A percentile compares a stretch with the other conserved stretches of the same genome.
phyloP scores from a whole-genome alignment of 2,329 filamentous ascomycete species.

The Microthyrium microscopicum region DNA sequence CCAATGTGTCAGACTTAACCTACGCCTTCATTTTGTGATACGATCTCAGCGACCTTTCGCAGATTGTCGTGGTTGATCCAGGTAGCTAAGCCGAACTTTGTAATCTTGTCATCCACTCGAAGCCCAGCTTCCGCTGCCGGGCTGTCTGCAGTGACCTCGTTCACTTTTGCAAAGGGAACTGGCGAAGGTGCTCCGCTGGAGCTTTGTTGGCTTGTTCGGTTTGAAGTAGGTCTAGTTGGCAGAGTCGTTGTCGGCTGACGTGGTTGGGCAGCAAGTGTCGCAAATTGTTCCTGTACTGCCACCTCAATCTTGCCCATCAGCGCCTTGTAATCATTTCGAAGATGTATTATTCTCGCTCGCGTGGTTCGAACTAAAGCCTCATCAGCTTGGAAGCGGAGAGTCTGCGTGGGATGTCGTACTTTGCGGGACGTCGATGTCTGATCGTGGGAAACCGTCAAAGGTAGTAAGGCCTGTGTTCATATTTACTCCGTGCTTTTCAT shows the following conservation, averaged over 20 bases:
- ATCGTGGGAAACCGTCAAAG: conserved; percentile 77
- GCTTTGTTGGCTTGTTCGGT: conserved; percentile 12
- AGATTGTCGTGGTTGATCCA: conserved; percentile 74
- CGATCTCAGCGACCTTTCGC: conserved; percentile 71
- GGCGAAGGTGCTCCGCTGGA: conserved; percentile 25
- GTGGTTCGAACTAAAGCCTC: conserved; percentile 64
- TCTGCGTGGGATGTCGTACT: conserved; percentile 36
- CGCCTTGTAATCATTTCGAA: conserved; percentile 86
- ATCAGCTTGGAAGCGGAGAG: conserved; percentile 9
- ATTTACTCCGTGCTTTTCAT: conserved; percentile 65
- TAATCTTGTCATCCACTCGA: conserved; percentile 62
- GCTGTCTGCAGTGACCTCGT: conserved; percentile 59
- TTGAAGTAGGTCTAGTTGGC: conserved; percentile 7
- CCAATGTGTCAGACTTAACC: conserved; percentile 23
- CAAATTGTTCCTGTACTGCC: conserved; percentile 79
- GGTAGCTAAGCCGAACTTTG: conserved; percentile 72
- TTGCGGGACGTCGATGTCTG: conserved; percentile 88
- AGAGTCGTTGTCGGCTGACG: conserved; percentile 13
- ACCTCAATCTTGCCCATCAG: conserved; percentile 73
- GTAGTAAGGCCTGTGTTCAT: conserved; percentile 85
- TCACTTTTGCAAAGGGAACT: conserved; percentile 74
- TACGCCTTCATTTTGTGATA: conserved; percentile 81
- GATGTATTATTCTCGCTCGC: conserved; percentile 68
- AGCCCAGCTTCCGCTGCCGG: conserved; percentile 74
- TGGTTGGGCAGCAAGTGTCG: conserved; percentile 38